Evolutionary conservation across 768 basidiomycete species (phyloP), one percentile per base, ranked within the genome.

Genomic region (Tricholoma hemisulphureum): DNA sequence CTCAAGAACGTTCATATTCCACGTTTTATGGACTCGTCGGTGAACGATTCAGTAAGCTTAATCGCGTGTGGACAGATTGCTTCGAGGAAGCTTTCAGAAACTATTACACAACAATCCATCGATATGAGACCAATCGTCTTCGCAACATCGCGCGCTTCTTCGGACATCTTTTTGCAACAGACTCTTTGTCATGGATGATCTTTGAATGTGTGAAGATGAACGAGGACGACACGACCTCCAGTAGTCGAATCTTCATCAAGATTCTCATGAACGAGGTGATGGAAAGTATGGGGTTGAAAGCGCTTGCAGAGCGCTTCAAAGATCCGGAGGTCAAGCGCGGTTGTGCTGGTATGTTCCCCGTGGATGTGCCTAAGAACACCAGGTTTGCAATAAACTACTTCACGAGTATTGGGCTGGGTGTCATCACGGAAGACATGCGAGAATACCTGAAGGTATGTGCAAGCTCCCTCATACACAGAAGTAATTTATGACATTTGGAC

Each of bases 81-180:
- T 90, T 92, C 70, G 95, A 99, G 71, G 73, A 84, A 56, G 91
- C 94, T 1, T 98, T 98, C 74, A 73, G 68, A 43, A 90, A 83
- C 68, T 98, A 98, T 74, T 99, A 95, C 77, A 87, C 84, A 20
- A 98, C 97, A 4, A 93, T 98, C 66, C 97, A 99, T 77, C 89
- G 97, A 60, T 98, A 98, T 73, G 97, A 99, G 74, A 97, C 97
- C 18, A 99, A 98, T 73, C 91, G 95, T 10, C 80, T 99, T 20
- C 93, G 97, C 53, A 99, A 98, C 70, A 97, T 99, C 61, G 91
- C 93, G 9, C 86, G 95, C 41, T 94, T 99, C 79, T 98, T 99
- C 64, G 97, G 97, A 1, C 95, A 97, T 69, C 78, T 98, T 23
- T 60, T 98, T 58, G 83, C 90, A 6, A 87, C 83, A 18, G 97